Evolutionary conservation across 1,284 basidiomycete genomes (phyloP).

Genomic region (Malassezia globosa): DNA sequence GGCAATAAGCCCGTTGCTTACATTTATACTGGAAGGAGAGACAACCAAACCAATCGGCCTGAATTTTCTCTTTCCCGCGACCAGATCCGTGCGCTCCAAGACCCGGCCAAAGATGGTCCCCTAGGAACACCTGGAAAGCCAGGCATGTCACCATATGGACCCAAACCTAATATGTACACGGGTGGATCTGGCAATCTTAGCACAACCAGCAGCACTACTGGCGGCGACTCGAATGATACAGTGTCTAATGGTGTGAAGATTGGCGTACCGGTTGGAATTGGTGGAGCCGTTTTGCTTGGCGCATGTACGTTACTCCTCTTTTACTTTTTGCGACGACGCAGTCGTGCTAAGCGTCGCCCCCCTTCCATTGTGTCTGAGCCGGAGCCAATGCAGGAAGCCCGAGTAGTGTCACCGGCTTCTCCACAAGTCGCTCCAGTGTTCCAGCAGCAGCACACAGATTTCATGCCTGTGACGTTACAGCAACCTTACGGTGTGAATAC

Average conservation of each 20-base stretch:
- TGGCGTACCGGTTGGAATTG: constrained; percentile 15
- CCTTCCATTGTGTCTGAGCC: not conserved
- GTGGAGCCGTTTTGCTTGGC: constrained; percentile 5
- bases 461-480: not conserved
- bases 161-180: constrained; percentile 16
- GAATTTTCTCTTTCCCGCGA: constrained; percentile 19
- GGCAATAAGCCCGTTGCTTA: constrained; percentile 19
- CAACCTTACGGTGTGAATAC: not conserved
- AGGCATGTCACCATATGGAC: not conserved
- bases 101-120: constrained; percentile 17
- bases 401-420: not conserved
- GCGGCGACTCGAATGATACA: not conserved
- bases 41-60: constrained; percentile 17
- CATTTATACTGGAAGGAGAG: constrained; percentile 32
- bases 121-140: constrained; percentile 17
- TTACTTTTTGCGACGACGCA: constrained; percentile 7
- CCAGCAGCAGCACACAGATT: not conserved
- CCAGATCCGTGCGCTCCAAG: constrained; percentile 12
- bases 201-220: not conserved
- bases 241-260: constrained; percentile 10
- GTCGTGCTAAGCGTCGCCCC: not conserved
- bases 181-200: constrained; percentile 7
- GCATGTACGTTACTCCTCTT: not conserved
- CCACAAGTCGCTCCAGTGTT: not conserved
- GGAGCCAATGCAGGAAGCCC: not conserved